Evolutionary conservation across 2,329 filamentous ascomycete genomes (phyloP), one percentile per base, ranked within the genome.

Genomic region (Fusarium globosum): DNA sequence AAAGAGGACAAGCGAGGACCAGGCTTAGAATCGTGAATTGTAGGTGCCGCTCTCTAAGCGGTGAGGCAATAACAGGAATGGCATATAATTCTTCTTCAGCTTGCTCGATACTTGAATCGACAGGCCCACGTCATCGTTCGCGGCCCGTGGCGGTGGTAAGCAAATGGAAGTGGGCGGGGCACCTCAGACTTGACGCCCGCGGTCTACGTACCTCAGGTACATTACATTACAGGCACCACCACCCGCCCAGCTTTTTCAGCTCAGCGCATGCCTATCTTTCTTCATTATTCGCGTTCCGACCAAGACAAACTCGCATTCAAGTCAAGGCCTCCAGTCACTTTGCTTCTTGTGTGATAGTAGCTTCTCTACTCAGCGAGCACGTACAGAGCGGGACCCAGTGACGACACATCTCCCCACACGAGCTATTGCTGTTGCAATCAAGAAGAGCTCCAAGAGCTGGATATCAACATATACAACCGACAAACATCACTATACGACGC

Each of bases 61-160:
- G 43, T 63, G 66, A 69, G 49, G 11, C 18, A 41, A 38, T 23
- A 38, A 48, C 16, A 41, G 20, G 20, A 30, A 46, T 28, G 52
- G 28, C 39, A 56, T 52, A 21, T 26, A 36, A 23, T n/a, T 64
- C 15, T 33, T 36, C 16, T 33, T 45, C 18, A 21, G 28, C 39
- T n/a, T 65, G 41, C 41, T 51, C 20, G 36, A 30, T 16, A 18
- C 55, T 49, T 36, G 48, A 55, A 69, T 42, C 43, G 21, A 45
- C 36, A 68, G 39, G 73, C 76, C 57, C 75, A 77, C 76, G 76
- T 78, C 76, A 78, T 78, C 72, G 68, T 43, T 60, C 72, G 73
- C 72, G 76, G 74, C 74, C 55, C 61, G 72, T 77, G 73, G 76
- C 72, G 68, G 62, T 57, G 53, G 60, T 68, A 43, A 61, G 39